Conservation (phyloP, 352 stramenopile species). For the Pythium aristosporum region DNA sequence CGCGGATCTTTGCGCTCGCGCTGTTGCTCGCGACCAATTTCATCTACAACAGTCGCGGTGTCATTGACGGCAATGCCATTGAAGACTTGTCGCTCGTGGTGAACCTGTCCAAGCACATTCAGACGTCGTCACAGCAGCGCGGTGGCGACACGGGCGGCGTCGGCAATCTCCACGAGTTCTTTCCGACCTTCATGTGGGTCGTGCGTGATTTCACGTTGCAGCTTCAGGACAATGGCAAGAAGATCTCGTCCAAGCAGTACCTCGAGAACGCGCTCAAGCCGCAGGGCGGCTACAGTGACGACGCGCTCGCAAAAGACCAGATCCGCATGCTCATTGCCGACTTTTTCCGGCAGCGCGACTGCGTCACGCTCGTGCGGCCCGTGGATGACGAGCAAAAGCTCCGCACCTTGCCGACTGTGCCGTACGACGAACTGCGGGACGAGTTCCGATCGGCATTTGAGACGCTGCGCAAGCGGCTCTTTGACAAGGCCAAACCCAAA, state of each 20-base stretch:
- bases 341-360: constrained; percentile 88
- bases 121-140: constrained; percentile 51
- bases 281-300: constrained; percentile 72
- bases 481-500: constrained; percentile 83
- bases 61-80: constrained; percentile 89
- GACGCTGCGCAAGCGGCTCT: constrained; percentile 59
- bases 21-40: constrained; percentile 86
- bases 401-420: constrained; percentile 59
- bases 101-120: constrained; percentile 90
- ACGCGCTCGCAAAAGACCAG: constrained; percentile 76
- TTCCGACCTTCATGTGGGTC: constrained; percentile 89
- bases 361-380: constrained; percentile 87
- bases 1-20: constrained; percentile 87
- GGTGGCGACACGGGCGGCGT: constrained; percentile 19
- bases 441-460: constrained; percentile 83
- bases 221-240: constrained; percentile 83
- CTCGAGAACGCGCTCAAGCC: constrained; percentile 86
- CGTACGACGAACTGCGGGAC: constrained; percentile 72
- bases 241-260: constrained; percentile 88
- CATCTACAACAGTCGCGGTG: constrained; percentile 90
- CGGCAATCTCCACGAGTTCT: constrained; percentile 79
- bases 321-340: constrained; percentile 74
- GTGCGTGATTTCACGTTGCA: constrained; percentile 90
- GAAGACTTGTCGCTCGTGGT: constrained; percentile 90
- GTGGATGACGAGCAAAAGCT: constrained; percentile 87